Base-by-base conservation (phyloP, 2,329 filamentous ascomycete genomes). In the Colletotrichum sp. region DNA sequence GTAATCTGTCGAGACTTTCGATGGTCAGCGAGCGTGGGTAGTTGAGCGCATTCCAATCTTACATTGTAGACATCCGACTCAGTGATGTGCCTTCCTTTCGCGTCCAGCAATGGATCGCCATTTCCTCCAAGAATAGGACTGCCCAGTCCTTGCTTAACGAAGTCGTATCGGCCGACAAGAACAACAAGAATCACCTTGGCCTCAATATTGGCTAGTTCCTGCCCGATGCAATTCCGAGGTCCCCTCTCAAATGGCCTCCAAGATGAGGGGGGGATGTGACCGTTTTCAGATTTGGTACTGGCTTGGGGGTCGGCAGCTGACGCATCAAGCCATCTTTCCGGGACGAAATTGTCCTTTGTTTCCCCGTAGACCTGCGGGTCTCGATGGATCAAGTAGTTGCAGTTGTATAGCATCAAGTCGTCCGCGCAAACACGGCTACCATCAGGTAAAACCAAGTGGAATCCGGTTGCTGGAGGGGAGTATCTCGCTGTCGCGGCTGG, bases 161-260 rank as follows among this genome's bases (percentile, higher is more conserved):
- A 79, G n/a, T 71, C 76, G 34, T 78, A 79, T 34, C 65, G 76
- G 24, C 77, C 62, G 15, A 77, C 77, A 2, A 76, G 74, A 30
- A 70, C 70, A 10, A 76, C 87, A 34, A 92, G 80, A 12, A 89
- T 87, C 26, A 89, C 83, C 75, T 87, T 87, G 18, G 89, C 79
- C 81, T 92, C 90, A 18, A 90, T 83, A 81, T 88, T 88, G 2
- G 88, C 90, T 34, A 92, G 82, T 77, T 89, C 88, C 80, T 91
- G 89, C 2, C 90, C 90, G 34, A 92, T 87, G 78, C 90, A 92
- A 63, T 86, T 88, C 15, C 90, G 81, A 5, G 87, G 86, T 0
- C 90, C 90, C 70, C 88, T 84, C 78, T 89, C 88, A 78, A 92
- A 92, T 0, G 90, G 86, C n/a, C 90, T 83, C 85, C 86, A 92